These are phyloP conservation scores for Alternaria conjuncta DNA, from an alignment of 2,329 filamentous ascomycete species.

Conservation along the genomic window DNA sequence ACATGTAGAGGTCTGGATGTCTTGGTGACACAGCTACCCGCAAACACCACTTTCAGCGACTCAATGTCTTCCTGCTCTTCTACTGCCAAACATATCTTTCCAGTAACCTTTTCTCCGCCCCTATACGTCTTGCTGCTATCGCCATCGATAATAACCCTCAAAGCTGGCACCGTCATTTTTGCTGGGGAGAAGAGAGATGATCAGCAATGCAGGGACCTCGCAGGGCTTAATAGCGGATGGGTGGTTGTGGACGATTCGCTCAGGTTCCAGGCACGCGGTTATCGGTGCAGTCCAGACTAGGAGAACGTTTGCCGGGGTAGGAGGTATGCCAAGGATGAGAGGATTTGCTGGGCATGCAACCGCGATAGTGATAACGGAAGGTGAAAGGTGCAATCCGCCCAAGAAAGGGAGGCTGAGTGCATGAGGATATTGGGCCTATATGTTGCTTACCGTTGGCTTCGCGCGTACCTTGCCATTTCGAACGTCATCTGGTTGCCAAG, in stretches of 20 bases:
- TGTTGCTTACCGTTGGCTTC: constrained; percentile 2
- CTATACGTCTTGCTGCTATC: constrained; percentile 37
- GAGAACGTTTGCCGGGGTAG: constrained; percentile 40
- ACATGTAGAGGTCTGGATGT: constrained; percentile 36
- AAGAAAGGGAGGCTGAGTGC: constrained; percentile 23
- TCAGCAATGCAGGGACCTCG: constrained; percentile 37
- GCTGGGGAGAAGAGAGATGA: constrained; percentile 14
- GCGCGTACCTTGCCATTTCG: constrained; percentile 1
- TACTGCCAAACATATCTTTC: constrained; percentile 37
- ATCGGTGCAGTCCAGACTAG: constrained; percentile 33
- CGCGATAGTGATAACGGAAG: constrained; percentile 30
- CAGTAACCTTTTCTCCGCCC: constrained; percentile 43
- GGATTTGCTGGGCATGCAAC: constrained; percentile 37
- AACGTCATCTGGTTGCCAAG: constrained; percentile 2
- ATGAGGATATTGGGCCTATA: constrained; percentile 2
- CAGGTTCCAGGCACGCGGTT: constrained; percentile 33
- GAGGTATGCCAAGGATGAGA: constrained; percentile 37
- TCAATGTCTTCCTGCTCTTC: constrained; percentile 38
- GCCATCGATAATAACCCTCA: constrained; percentile 42
- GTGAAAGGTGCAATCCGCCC: constrained; percentile 21
- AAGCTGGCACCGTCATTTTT: constrained; percentile 35
- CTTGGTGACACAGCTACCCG: constrained; percentile 41
- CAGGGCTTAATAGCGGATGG: constrained; percentile 26
- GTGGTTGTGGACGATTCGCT: constrained; percentile 19
- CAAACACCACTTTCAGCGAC: constrained; percentile 38